phyloP scores from a whole-genome alignment of 129 eudicot species.

The Pseudognaphalium luteoalbum region DNA sequence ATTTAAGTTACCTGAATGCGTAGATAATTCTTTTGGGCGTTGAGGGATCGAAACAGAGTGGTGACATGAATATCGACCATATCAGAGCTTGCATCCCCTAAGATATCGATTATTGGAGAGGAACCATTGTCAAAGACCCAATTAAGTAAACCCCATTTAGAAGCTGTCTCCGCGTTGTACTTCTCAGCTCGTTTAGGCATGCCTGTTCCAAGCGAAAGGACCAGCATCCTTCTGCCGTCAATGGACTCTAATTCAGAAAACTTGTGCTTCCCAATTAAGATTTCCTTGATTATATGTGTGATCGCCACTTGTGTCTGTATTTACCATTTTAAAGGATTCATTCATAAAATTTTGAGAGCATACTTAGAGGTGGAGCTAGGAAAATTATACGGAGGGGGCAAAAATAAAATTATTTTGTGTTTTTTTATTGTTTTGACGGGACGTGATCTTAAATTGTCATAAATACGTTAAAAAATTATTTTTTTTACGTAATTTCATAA shows the following conservation, averaged over 20 bases:
- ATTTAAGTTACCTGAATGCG: slow-evolving; percentile 62
- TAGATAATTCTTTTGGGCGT: slow-evolving; percentile 54
- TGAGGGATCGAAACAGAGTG: slow-evolving; percentile 57
- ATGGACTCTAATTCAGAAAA: slow-evolving; percentile 39
- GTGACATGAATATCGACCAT: slow-evolving; percentile 87
- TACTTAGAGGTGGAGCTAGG: too few relatives aligned
- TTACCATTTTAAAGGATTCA: background rate
- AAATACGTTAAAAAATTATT: too few relatives aligned
- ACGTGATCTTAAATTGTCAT: too few relatives aligned
- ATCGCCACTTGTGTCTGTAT: slow-evolving; percentile 74
- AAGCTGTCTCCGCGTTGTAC: slow-evolving; percentile 42
- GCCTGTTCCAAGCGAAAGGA: slow-evolving; percentile 74
- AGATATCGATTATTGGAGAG: slow-evolving; percentile 56
- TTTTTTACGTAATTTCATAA: too few relatives aligned
- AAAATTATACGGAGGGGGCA: too few relatives aligned
- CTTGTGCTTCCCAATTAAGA: slow-evolving; percentile 47
- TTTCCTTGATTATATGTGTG: slow-evolving; percentile 55
- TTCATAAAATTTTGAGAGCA: too few relatives aligned
- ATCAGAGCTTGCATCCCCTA: slow-evolving; percentile 60
- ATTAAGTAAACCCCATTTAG: slow-evolving; percentile 62
- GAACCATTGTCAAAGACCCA: slow-evolving; percentile 66
- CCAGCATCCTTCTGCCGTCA: slow-evolving; percentile 56
- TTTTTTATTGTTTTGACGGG: too few relatives aligned
- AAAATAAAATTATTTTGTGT: too few relatives aligned
- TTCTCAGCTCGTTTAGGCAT: slow-evolving; percentile 46